phyloP scores from a whole-genome alignment of 2,329 filamentous ascomycete species.

The Aspergillus sp. region DNA sequence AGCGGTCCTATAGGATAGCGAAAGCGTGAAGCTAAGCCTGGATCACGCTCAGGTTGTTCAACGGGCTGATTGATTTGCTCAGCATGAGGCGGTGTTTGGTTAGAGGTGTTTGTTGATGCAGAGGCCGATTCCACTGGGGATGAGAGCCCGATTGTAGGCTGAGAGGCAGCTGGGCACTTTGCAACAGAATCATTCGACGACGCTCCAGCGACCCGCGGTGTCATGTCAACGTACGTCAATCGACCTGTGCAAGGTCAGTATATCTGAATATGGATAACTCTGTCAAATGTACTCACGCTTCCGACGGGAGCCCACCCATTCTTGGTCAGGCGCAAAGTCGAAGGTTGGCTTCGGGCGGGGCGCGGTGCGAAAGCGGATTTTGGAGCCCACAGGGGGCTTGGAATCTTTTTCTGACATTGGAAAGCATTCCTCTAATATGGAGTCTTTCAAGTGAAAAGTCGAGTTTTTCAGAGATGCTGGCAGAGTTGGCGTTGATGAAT shows the following conservation, averaged over 20 bases:
- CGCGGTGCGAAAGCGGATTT: conserved; percentile 4
- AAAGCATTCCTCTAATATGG: too few relatives aligned
- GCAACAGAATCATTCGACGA: neutral
- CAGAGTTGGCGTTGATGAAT: too few relatives aligned
- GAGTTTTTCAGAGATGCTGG: too few relatives aligned
- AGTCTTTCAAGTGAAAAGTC: too few relatives aligned
- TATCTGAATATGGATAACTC: too few relatives aligned
- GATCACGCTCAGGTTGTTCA: neutral
- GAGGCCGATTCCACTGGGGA: neutral
- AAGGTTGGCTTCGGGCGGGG: conserved; percentile 3
- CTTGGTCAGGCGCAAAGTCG: conserved; percentile 4
- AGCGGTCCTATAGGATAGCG: conserved; percentile 1
- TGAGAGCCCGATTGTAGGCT: neutral
- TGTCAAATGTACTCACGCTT: neutral
- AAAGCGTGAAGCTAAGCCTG: neutral
- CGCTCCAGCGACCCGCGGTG: neutral
- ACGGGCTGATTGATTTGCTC: neutral
- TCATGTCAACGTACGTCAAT: neutral
- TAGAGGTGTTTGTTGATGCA: neutral
- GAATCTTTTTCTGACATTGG: neutral
- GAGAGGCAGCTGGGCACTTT: neutral
- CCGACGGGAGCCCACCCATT: conserved; percentile 4
- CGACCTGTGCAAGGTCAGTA: neutral
- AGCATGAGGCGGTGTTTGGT: neutral
- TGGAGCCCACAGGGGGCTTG: neutral